A percentile compares a stretch with the other conserved stretches of the same genome.
Evolutionary conservation across 2,329 filamentous ascomycete species (phyloP).

Genomic region (Botryosphaeria agaves): DNA sequence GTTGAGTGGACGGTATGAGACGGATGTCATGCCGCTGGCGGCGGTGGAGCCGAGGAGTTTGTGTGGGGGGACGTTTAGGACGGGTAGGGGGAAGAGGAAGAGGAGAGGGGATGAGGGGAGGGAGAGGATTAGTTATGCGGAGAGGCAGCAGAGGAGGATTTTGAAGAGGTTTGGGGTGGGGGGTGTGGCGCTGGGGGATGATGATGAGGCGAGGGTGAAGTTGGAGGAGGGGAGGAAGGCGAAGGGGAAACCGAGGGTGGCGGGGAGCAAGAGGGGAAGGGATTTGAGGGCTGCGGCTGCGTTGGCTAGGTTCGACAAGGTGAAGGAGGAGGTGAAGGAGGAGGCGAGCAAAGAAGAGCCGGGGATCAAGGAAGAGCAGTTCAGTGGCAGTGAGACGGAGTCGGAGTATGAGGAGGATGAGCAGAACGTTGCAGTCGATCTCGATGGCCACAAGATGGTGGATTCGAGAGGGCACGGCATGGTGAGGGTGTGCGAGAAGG

Average conservation of each 20-base stretch:
- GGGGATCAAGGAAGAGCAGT: slow-evolving; percentile 18
- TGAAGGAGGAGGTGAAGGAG: slow-evolving; percentile 24
- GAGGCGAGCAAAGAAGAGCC: slow-evolving; percentile 17
- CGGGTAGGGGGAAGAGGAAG: slow-evolving; percentile 33
- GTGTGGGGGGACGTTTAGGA: slow-evolving; percentile 65
- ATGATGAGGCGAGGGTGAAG: slow-evolving; percentile 45
- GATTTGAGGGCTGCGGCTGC: slow-evolving; percentile 65
- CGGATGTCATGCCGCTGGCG: slow-evolving; percentile 25
- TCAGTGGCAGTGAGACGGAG: slow-evolving; percentile 31
- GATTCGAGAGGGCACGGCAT: slow-evolving; percentile 51
- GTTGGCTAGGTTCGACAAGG: slow-evolving; percentile 48
- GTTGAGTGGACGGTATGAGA: slow-evolving; percentile 41
- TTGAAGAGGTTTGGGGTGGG: slow-evolving; percentile 60
- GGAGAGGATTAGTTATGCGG: slow-evolving; percentile 44
- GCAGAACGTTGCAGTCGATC: slow-evolving; percentile 33
- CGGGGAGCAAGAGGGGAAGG: slow-evolving; percentile 54
- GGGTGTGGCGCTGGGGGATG: slow-evolving; percentile 51
- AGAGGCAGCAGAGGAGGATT: slow-evolving; percentile 55
- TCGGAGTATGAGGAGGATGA: slow-evolving; percentile 13
- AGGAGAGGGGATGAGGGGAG: slow-evolving; percentile 26
- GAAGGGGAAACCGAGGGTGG: slow-evolving; percentile 53
- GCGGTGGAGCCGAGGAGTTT: slow-evolving; percentile 37
- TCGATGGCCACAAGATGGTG: slow-evolving; percentile 45
- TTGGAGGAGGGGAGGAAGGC: slow-evolving; percentile 48
- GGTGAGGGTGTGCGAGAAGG: slow-evolving; percentile 60